Evolutionary conservation across 352 stramenopile species (phyloP).

Genomic region (Phytophthora megakarya): DNA sequence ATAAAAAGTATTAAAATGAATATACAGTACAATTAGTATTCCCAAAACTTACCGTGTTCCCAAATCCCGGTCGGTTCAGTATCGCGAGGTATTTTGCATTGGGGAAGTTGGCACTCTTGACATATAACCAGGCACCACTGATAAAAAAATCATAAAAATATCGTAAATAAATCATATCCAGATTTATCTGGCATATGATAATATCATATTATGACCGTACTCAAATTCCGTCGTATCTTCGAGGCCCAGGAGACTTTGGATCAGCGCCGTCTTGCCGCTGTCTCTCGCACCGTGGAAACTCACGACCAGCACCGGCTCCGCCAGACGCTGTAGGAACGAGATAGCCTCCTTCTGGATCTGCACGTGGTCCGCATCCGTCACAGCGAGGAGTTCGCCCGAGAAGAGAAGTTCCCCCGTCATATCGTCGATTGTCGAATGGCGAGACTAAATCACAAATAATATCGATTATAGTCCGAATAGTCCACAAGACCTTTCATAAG

Average conservation of each 20-base stretch:
- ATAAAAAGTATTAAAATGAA: constrained; percentile 3
- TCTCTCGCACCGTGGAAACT: constrained; percentile 67
- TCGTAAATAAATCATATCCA: neutral
- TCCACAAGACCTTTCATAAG: constrained; percentile 20
- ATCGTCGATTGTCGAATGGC: constrained; percentile 6
- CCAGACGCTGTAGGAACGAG: constrained; percentile 72
- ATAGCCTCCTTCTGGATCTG: constrained; percentile 78
- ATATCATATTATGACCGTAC: constrained; percentile 16
- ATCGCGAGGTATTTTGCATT: constrained; percentile 79
- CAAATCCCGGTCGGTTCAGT: constrained; percentile 63
- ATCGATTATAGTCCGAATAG: constrained; percentile 1
- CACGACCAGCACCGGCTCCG: constrained; percentile 68
- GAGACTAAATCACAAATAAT: constrained; percentile 2
- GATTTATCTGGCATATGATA: constrained; percentile 2
- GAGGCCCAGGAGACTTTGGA: constrained; percentile 46
- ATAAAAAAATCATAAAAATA: neutral
- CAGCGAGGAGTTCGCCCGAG: constrained; percentile 61
- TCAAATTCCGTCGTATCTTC: constrained; percentile 18
- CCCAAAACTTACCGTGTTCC: constrained; percentile 31
- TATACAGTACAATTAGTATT: neutral
- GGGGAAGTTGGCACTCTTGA: constrained; percentile 64
- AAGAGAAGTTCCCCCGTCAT: constrained; percentile 58
- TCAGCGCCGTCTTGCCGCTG: constrained; percentile 56
- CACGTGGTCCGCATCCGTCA: constrained; percentile 48
- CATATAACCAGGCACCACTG: constrained; percentile 69